Evolutionary conservation across 768 basidiomycete genomes (phyloP), one percentile per base, ranked within the genome.

Genomic region (Amanita rimosa): DNA sequence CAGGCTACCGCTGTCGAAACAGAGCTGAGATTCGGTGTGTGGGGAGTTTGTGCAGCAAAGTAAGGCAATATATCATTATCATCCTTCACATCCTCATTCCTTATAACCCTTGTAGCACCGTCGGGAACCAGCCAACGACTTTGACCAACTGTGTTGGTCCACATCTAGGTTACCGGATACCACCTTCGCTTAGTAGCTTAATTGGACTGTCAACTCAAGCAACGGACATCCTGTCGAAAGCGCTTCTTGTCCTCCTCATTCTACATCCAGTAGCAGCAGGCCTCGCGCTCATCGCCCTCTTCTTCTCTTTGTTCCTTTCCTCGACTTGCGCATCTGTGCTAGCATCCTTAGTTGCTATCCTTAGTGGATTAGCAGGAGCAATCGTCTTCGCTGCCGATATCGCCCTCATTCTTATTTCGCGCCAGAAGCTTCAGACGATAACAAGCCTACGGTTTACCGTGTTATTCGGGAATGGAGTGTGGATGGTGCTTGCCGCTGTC

Each of bases 41-140:
- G 88, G 83, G 90, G 90, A 0, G 70, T 82, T 31, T 93, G 90
- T 63, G 80, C 80, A 1, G 63, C 63, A n/a, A 76, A 70, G 79
- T 73, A 49, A 50, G 59, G 52, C 11, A 44, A 35, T n/a, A 9
- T 17, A 26, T 39, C 13, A 9, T 33, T 14, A 17, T 36, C 9
- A 17, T 36, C 9, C 13, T 10, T 16, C 17, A 26, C 37, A 35
- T 19, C 3, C 34, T 11, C 37, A 39, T 19, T 19, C 3, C 34
- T 11, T 34, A 39, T 19, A 7, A 44, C 41, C 52, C 21, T 55
- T 53, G 17, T 49, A 65, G 64, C 47, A 55, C 50, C 3, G 53
- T 63, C 33, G 39, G 39, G 6, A 56, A 72, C 53, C 62, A 60
- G 40, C 68, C 72, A 4, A 65, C 66, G 1, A 55, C 64, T 29